A percentile compares a stretch with the other conserved stretches of the same genome.
phyloP scores from a whole-genome alignment of 805 yeast genomes.

The Kuraishia floccosa region DNA sequence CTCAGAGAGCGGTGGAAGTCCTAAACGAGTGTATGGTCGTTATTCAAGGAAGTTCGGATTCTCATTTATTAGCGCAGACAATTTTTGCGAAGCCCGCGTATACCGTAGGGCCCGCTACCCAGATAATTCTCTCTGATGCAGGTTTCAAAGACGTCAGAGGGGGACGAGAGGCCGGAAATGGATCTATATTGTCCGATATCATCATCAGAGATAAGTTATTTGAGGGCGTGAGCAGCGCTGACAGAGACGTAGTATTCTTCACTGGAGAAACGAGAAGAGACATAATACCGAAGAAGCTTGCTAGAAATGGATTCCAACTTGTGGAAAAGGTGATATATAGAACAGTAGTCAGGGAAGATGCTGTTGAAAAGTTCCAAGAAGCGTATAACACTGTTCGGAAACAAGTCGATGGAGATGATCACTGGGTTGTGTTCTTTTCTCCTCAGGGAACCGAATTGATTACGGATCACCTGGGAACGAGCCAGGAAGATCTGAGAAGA shows the following conservation, averaged over 20 bases:
- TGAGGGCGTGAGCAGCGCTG: slow-evolving; percentile 5
- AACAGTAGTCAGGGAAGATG: slow-evolving; percentile 42
- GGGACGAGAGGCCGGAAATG: slow-evolving; percentile 74
- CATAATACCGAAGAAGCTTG: slow-evolving; percentile 57
- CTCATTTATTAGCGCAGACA: no score
- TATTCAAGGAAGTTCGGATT: no score
- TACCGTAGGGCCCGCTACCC: slow-evolving; percentile 91
- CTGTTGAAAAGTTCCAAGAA: slow-evolving; percentile 23
- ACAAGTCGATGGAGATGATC: slow-evolving; percentile 8
- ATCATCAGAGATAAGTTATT: slow-evolving; percentile 29
- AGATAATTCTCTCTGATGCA: slow-evolving; percentile 35
- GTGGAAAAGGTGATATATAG: slow-evolving; percentile 58
- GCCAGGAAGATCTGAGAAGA: slow-evolving; percentile 2
- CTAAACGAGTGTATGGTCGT: slow-evolving; percentile 25
- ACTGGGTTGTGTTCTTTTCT: slow-evolving; percentile 82
- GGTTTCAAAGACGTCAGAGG: slow-evolving; percentile 70
- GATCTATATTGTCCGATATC: slow-evolving; percentile 52
- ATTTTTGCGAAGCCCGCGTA: slow-evolving; percentile 47
- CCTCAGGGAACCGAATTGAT: slow-evolving; percentile 77
- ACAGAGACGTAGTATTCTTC: slow-evolving; percentile 45
- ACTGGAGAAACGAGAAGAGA: slow-evolving; percentile 85
- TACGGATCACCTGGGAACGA: slow-evolving; percentile 28
- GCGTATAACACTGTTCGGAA: slow-evolving; percentile 4
- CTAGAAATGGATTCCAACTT: slow-evolving; percentile 28
- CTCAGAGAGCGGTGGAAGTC: slow-evolving; percentile 87